Evolutionary conservation across 1,139 yeast genomes (phyloP), one percentile per base, ranked within the genome.

Genomic region (Yamadazyma spencermartinsiae): DNA sequence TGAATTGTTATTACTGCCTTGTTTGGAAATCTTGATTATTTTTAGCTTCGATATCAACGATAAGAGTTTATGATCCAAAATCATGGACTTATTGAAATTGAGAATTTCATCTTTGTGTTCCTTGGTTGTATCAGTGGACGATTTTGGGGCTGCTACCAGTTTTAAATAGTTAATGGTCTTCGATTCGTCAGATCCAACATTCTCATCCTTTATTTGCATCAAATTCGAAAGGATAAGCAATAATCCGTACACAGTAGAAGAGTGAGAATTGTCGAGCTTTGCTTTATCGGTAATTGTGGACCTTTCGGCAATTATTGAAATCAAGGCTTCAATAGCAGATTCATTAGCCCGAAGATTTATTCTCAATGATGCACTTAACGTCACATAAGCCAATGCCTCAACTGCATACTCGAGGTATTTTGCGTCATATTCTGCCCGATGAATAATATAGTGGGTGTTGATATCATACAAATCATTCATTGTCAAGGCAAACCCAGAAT

Each of bases 321-420:
- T 49, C 20, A 43, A 58, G 25, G 39, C 38, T 3, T 56, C 60
- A 4, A 72, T 48, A 2, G 66, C 48, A 12, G 46, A 50, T 15
- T 58, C 62, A 43, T 73, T 67, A 20, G 42, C 40, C 46, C 80
- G 57, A 8, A 75, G 37, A 13, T 37, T 34, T 10, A 55, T 51
- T 39, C 66, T 63, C 3, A 69, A 52, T 8, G 56, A 44, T 15
- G 60, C 46, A 38, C 65, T 70, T 26, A 75, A 56, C 1, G 76
- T 63, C 17, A 76, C 49, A 40, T 72, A 74, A 12, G 80, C 76
- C 34, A 76, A 49, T 0, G 76, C 74, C 54, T 76, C 82, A 18
- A 74, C 50, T 11, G 61, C 43, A 33, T 54, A 51, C 26, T 58
- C 68, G 15, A 38, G 18, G 12, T 10, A 33, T 11, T 35, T 25